A percentile compares a stretch with the other conserved stretches of the same genome.
phyloP scores from a whole-genome alignment of 106 monocot species.

The Platanthera guangdongensis region DNA sequence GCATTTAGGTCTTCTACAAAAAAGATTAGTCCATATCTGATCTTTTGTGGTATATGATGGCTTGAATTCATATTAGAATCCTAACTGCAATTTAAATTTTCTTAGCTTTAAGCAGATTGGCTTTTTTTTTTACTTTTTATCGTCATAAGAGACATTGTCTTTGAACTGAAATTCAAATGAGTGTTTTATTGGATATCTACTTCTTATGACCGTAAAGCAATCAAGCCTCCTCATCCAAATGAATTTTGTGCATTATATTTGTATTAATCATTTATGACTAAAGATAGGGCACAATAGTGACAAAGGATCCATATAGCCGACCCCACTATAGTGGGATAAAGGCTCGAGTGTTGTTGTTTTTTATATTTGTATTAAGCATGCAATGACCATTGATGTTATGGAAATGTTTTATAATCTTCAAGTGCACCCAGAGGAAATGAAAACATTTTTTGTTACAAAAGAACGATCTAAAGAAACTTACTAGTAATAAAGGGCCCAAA shows the following conservation, averaged over 20 bases:
- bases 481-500: too few species aligned
- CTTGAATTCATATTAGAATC: neutral
- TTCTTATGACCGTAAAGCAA: neutral
- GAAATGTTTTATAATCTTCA: too few species aligned
- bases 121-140: neutral
- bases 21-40: neutral
- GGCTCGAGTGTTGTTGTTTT: too few species aligned
- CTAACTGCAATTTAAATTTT: neutral
- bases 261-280: neutral
- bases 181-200: neutral
- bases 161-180: neutral
- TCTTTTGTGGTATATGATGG: neutral
- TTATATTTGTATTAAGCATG: neutral
- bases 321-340: too few species aligned
- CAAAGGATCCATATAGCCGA: too few species aligned
- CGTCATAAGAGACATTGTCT: too few species aligned
- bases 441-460: too few species aligned
- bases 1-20: neutral
- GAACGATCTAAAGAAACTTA: too few species aligned
- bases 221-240: neutral
- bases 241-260: neutral
- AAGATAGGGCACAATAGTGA: too few species aligned
- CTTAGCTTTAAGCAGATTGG: neutral
- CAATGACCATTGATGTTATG: neutral
- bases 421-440: too few species aligned